Percentiles rank a stretch among this genome's conserved stretches.
These are phyloP conservation scores for Dioscorea dumetorum DNA, from an alignment of 106 monocot species.

Conservation along the genomic window DNA sequence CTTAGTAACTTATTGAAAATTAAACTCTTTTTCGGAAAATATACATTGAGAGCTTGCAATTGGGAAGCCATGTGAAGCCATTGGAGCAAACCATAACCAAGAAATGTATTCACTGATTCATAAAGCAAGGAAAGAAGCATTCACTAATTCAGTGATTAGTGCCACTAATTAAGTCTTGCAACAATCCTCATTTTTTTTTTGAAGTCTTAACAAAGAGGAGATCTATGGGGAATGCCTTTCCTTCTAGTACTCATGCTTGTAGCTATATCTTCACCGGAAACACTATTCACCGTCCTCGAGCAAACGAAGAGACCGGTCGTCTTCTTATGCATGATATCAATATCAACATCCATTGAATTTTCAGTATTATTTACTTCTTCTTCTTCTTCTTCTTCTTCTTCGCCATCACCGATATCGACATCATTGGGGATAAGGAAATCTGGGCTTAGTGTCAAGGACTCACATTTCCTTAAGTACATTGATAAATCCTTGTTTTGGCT, in stretches of 20 bases:
- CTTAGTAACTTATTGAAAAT: too few relatives aligned
- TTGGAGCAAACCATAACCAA: not conserved
- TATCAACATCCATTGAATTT: too few relatives aligned
- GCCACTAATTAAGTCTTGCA: too few relatives aligned
- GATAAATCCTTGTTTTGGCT: conserved; percentile 64
- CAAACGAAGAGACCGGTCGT: conserved; percentile 42
- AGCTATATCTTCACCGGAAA: conserved; percentile 39
- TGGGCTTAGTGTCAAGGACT: conserved; percentile 51
- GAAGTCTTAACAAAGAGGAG: conserved; percentile 74
- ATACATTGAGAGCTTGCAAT: conserved; percentile 10
- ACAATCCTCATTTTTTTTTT: not conserved
- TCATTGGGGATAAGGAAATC: conserved; percentile 67
- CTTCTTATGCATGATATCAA: conserved; percentile 43
- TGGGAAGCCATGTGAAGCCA: conserved; percentile 3
- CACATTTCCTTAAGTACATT: conserved; percentile 53
- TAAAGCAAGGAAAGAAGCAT: not conserved
- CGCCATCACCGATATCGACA: not conserved
- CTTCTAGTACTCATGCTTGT: conserved; percentile 70
- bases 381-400: conserved; percentile 15
- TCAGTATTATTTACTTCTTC: conserved; percentile 14
- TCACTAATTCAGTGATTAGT: too few relatives aligned
- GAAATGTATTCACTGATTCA: not conserved
- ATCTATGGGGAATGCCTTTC: conserved; percentile 87
- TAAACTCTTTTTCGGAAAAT: conserved; percentile 1
- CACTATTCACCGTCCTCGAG: conserved; percentile 13